Evolutionary conservation across 2,329 filamentous ascomycete genomes (phyloP), one percentile per base, ranked within the genome.

Genomic region (Septoria petroselini): DNA sequence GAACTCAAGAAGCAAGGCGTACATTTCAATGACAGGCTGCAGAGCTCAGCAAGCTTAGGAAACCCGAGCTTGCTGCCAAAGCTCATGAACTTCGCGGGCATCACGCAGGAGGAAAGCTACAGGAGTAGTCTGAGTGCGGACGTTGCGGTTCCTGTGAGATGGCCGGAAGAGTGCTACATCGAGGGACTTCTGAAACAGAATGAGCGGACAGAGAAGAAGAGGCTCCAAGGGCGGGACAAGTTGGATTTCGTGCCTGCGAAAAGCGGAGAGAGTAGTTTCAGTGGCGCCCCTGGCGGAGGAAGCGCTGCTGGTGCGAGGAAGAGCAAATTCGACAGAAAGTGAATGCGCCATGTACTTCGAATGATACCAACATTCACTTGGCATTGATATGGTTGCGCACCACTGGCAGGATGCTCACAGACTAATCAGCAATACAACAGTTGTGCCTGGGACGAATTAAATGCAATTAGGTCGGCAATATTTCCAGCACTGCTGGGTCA

Each of bases 11-110:
- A 81, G 62, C 81, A 84, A 55, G 84, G 84, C 3, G 76, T 83
- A 12, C 88, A 93, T 69, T 91, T 91, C 75, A 91, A 93, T 66
- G 75, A 82, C 60, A 83, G 85, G 54, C 73, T 93, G 7, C 80
- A 85, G 29, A 76, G 77, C 50, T 86, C 84, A 0, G 70, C 79
- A 0, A 81, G 85, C 6, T 72, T 91, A 51, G 79, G 80, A 43
- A 91, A 91, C 63, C 88, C 88, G 2, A 80, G 78, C 34, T 72
- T 91, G 45, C 79, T 82, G 68, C 81, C 85, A 55, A 89, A 87
- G 69, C 73, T 91, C 48, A 76, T 89, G 72, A 76, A 74, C 18
- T 91, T 88, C 70, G 83, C 84, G 11, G 78, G 76, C 3, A 74
- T 82, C 17, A 71, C 70, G 29, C 71, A 73, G 29, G 71, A 74